Conservation (phyloP, 2,329 filamentous ascomycete genomes). For the Hypoxylon sp. region DNA sequence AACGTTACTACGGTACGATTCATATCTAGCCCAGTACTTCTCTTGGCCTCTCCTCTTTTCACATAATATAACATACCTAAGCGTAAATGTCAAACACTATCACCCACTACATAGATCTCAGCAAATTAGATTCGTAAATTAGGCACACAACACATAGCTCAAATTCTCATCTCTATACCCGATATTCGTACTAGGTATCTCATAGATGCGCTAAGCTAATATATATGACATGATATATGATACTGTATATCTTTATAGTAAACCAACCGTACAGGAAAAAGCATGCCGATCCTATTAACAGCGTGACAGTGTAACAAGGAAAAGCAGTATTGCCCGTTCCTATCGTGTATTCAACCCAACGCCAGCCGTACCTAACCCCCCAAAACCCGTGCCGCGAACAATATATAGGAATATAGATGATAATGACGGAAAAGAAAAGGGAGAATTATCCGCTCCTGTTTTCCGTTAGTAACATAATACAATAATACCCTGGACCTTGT, state of each 20-base stretch:
- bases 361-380: conserved; percentile 2
- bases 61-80: not conserved
- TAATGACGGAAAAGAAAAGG: not conserved
- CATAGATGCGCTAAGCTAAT: conserved; percentile 24
- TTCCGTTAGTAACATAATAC: conserved; percentile 15
- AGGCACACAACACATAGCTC: not conserved
- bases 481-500: conserved; percentile 14
- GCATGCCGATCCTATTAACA: conserved; percentile 26
- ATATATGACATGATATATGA: conserved; percentile 16
- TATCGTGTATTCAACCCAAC: conserved; percentile 24
- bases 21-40: not conserved
- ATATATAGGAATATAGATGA: conserved; percentile 1
- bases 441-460: conserved; percentile 22
- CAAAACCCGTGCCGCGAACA: conserved; percentile 16
- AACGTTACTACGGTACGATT: not conserved
- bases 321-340: not conserved
- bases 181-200: conserved; percentile 22
- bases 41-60: not conserved
- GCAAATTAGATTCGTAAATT: not conserved
- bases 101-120: not conserved
- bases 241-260: conserved; percentile 21
- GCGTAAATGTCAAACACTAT: not conserved
- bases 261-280: conserved; percentile 1
- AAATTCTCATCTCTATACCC: conserved; percentile 1
- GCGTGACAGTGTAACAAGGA: not conserved